Evolutionary conservation across 805 yeast genomes (phyloP).

Genomic region (Jamesozyma spencerorum): DNA sequence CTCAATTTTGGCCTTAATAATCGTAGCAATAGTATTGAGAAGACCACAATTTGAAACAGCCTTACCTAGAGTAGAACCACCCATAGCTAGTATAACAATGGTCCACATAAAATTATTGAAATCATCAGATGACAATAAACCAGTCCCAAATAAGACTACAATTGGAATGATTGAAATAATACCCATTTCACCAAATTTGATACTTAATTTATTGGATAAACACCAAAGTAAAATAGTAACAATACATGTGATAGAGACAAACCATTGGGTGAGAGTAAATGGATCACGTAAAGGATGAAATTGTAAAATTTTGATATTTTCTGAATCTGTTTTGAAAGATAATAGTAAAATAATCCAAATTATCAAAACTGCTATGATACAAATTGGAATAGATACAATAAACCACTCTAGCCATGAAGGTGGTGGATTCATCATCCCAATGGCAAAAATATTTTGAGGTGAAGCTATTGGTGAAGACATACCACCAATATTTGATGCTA

Average conservation of each 20-base stretch:
- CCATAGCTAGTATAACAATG: conserved; percentile 92
- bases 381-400: conserved; percentile 74
- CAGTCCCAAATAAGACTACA: conserved; percentile 87
- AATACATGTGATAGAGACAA: conserved; percentile 56
- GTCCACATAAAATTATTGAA: conserved; percentile 96
- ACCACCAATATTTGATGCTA: conserved; percentile 90
- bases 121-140: conserved; percentile 77
- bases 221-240: conserved; percentile 85
- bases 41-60: conserved; percentile 90
- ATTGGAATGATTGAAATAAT: conserved; percentile 84
- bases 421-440: conserved; percentile 77
- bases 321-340: conserved; percentile 47
- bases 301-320: conserved; percentile 38
- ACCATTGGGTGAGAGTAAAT: conserved; percentile 67
- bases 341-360: conserved; percentile 68
- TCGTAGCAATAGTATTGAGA: conserved; percentile 62
- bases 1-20: conserved; percentile 57
- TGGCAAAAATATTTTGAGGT: conserved; percentile 89
- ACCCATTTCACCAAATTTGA: conserved; percentile 91
- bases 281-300: conserved; percentile 50
- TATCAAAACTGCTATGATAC: conserved; percentile 48
- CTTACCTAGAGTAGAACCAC: conserved; percentile 91
- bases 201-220: conserved; percentile 63
- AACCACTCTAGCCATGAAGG: conserved; percentile 94
- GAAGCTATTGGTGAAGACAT: conserved; percentile 97